A percentile compares a stretch with the other conserved stretches of the same genome.
phyloP scores from a whole-genome alignment of 1,139 yeast genomes.

The Saccharomyces pastorianus region DNA sequence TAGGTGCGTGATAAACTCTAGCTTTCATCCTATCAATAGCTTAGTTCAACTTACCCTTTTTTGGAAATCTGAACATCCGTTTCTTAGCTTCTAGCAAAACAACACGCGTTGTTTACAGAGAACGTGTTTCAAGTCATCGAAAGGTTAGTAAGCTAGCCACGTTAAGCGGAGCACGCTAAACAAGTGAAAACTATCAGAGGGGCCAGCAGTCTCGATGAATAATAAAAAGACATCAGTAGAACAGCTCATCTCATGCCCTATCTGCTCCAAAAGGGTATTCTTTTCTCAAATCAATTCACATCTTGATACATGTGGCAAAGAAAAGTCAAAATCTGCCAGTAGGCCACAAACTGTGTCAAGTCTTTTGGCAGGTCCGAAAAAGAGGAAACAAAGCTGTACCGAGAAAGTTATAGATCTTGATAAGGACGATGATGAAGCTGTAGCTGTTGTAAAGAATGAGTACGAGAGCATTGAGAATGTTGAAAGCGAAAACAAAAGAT shows the following conservation, averaged over 20 bases:
- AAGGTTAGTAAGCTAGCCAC: not conserved
- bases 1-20: not conserved
- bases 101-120: not conserved
- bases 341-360: constrained; percentile 14
- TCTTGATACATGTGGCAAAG: constrained; percentile 23
- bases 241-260: constrained; percentile 28
- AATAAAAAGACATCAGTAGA: constrained; percentile 6
- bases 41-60: not conserved
- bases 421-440: constrained; percentile 1
- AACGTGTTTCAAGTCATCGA: not conserved
- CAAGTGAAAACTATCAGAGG: not conserved
- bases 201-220: not conserved
- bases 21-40: not conserved
- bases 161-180: too few relatives aligned
- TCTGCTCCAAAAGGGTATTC: constrained; percentile 23
- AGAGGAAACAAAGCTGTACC: constrained; percentile 11
- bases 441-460: constrained; percentile 1
- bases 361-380: constrained; percentile 9
- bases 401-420: constrained; percentile 9
- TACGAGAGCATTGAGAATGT: not conserved
- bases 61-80: not conserved
- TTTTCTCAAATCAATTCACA: constrained; percentile 25
- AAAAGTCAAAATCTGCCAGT: constrained; percentile 4
- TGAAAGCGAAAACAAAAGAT: constrained; percentile 2
- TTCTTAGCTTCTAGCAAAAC: not conserved